Base-by-base conservation (phyloP, 192 early-diverging fungal genomes). In the Backusella circina region DNA sequence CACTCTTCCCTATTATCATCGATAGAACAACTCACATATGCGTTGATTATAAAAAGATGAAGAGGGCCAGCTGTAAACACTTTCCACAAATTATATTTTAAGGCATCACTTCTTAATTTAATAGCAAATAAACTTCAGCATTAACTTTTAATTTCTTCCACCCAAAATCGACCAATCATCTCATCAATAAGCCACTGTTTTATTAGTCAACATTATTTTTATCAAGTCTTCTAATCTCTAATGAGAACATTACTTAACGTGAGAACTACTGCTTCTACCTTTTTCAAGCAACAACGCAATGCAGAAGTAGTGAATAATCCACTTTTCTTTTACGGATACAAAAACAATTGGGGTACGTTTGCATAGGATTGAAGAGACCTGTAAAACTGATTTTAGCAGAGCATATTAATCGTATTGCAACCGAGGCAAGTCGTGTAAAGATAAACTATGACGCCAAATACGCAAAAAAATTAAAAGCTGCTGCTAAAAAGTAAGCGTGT, bases 401-500 rank as follows among this genome's bases (percentile, higher is more conserved):
- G 15, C 51, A 65, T 33, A 39, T 67, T 31, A 78, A 71, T 18
- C 71, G 39, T 31, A 72, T 78, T 57, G 77, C 44, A 1, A 54
- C 71, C 7, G 77, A 78, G 26, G 70, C 74, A 9, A 31, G 39
- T 13, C 32, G 75, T 10, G 70, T 21, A 6, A 66, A 75, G 61
- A 75, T 75, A 47, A 69, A 76, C 54, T 79, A 79, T 70, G 81
- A 82, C 15, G 21, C 77, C 2, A 82, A 79, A 67, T 82, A 82
- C 70, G 81, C 77, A 21, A 71, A 75, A 37, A 82, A 82, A 35
- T 65, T 82, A 2, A 78, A 73, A 51, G 41, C 75, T 61, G 67
- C 57, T 5, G 81, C 81, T 23, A 37, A 75, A 51, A 78, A 82
- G 81, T 82, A 74, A 76, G 74, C 18, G 0, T 54, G 10, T 54